Conservation (phyloP, 495 filamentous ascomycete species). For the Lepidopterella palustris region DNA sequence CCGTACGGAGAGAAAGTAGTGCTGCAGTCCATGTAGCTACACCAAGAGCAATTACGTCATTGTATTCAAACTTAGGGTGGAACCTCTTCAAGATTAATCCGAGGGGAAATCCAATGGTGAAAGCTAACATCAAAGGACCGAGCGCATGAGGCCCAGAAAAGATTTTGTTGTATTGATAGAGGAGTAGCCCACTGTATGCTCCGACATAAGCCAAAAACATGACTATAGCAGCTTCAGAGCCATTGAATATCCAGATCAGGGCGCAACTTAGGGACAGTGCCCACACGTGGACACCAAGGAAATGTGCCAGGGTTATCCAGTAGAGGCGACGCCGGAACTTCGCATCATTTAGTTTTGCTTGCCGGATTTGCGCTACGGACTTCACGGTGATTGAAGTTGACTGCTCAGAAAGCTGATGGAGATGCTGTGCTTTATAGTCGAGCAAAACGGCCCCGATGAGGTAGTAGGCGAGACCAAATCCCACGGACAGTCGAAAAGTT, state of each 20-base stretch:
- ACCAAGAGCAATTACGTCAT: slow-evolving; percentile 47
- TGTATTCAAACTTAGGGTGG: slow-evolving; percentile 38
- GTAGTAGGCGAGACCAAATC: slow-evolving; percentile 55
- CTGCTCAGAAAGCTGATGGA: slow-evolving; percentile 34
- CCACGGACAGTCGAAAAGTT: slow-evolving; percentile 46
- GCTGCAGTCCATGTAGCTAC: slow-evolving; percentile 50
- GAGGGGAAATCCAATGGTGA: slow-evolving; percentile 43
- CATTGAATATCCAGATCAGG: slow-evolving; percentile 51
- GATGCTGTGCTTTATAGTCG: slow-evolving; percentile 51
- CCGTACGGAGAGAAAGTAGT: slow-evolving; percentile 42
- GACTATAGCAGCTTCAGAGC: slow-evolving; percentile 37
- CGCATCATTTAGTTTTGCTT: slow-evolving; percentile 43
- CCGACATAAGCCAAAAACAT: slow-evolving; percentile 50
- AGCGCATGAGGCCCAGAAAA: slow-evolving; percentile 51
- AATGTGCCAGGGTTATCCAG: slow-evolving; percentile 48
- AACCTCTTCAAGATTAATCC: slow-evolving; percentile 33
- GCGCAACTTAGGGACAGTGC: slow-evolving; percentile 45
- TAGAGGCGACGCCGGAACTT: slow-evolving; percentile 48
- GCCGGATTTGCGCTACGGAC: slow-evolving; percentile 31
- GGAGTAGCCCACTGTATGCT: slow-evolving; percentile 53
- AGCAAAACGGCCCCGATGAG: slow-evolving; percentile 54
- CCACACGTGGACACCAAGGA: slow-evolving; percentile 53
- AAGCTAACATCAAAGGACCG: slow-evolving; percentile 45
- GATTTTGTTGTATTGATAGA: slow-evolving; percentile 57
- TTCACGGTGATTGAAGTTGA: slow-evolving; percentile 42